Percentiles rank a stretch among this genome's conserved stretches.
Evolutionary conservation across 441 rosid genomes (phyloP).

Genomic region (Erodium moschatum): DNA sequence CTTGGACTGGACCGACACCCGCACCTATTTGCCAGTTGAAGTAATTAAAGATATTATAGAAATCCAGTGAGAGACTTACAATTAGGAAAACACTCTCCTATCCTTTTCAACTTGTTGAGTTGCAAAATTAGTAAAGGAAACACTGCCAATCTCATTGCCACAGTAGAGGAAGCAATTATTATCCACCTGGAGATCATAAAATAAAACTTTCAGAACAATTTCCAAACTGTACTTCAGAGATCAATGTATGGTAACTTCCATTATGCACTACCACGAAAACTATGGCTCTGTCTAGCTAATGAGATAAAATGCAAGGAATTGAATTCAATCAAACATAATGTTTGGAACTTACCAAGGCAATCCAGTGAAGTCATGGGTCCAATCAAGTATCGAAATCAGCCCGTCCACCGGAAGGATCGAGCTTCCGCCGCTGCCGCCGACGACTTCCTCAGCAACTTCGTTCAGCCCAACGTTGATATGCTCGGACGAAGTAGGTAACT

Average conservation of each 20-base stretch:
- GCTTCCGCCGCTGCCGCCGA: conserved; percentile 21
- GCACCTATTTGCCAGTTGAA: not conserved
- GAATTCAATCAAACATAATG: not conserved
- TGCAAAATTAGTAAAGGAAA: conserved; percentile 61
- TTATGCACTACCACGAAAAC: not conserved
- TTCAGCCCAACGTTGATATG: not conserved
- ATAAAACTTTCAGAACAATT: not conserved
- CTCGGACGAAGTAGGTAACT: not conserved
- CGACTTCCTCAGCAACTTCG: not conserved
- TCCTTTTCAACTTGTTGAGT: conserved; percentile 42
- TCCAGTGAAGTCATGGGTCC: conserved; percentile 54
- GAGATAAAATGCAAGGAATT: too few relatives aligned
- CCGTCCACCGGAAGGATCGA: conserved; percentile 38
- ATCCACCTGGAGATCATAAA: conserved; percentile 58
- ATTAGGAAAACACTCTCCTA: conserved; percentile 49
- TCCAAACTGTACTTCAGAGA: conserved; percentile 5
- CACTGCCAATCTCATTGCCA: conserved; percentile 53
- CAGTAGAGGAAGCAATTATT: conserved; percentile 59
- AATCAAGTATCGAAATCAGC: conserved; percentile 57
- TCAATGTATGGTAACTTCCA: conserved; percentile 15
- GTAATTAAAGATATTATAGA: not conserved
- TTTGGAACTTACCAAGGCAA: conserved; percentile 54
- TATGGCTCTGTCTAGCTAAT: not conserved
- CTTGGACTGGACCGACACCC: not conserved
- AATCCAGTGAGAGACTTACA: conserved; percentile 27